These are phyloP conservation scores for Eucalyptus fibrosa DNA, from an alignment of 345 rosid genomes.

Conservation along the genomic window DNA sequence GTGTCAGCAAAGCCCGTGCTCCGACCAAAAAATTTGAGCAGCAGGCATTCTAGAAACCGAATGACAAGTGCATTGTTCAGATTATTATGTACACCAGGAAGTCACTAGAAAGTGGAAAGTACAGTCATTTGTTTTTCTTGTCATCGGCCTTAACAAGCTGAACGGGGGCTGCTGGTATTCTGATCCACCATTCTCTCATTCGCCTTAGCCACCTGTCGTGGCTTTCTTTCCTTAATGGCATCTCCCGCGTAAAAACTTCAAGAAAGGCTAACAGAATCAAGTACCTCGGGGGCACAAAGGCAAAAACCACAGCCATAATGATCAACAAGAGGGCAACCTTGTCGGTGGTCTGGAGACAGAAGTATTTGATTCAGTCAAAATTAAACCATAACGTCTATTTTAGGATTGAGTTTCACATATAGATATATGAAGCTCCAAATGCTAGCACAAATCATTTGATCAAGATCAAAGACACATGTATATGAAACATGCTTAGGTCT, in stretches of 20 bases:
- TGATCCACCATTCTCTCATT: slow-evolving; percentile 89
- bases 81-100: background rate
- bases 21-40: background rate
- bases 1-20: background rate
- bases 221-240: slow-evolving; percentile 70
- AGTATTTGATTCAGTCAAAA: background rate
- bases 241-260: slow-evolving; percentile 74
- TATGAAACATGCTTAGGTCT: background rate
- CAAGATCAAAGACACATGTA: background rate
- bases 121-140: slow-evolving; percentile 51
- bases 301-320: slow-evolving; percentile 31
- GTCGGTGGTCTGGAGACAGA: slow-evolving; percentile 54
- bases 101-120: background rate
- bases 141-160: slow-evolving; percentile 46
- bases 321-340: slow-evolving; percentile 49
- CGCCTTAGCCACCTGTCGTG: slow-evolving; percentile 46
- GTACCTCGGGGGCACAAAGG: slow-evolving; percentile 48
- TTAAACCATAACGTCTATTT: background rate
- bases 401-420: background rate
- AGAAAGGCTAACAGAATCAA: slow-evolving; percentile 32
- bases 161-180: slow-evolving; percentile 88
- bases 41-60: background rate
- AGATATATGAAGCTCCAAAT: background rate
- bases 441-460: background rate
- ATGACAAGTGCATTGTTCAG: background rate